Percentiles rank a stretch among this genome's conserved stretches.
Conservation (phyloP, 805 yeast genomes). For the Yarrowia porcina region DNA sequence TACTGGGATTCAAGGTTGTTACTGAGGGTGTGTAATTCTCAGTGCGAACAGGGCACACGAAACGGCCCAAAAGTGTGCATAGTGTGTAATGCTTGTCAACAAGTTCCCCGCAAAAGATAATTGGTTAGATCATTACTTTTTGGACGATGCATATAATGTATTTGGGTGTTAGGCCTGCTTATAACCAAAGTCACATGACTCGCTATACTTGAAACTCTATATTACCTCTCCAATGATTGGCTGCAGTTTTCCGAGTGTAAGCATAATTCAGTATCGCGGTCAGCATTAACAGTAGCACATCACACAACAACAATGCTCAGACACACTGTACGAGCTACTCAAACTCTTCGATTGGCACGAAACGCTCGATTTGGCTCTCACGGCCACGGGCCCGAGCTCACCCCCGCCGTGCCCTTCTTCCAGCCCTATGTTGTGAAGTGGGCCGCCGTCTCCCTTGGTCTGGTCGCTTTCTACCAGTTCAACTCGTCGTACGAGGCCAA, state of each 20-base stretch:
- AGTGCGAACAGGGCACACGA: too few species aligned
- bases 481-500: constrained; percentile 25
- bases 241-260: constrained; percentile 19
- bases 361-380: constrained; percentile 22
- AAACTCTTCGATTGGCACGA: constrained; percentile 25
- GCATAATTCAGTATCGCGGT: constrained; percentile 1
- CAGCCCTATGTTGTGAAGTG: constrained; percentile 22
- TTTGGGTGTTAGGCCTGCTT: neutral
- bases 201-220: neutral
- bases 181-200: neutral
- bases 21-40: too few species aligned
- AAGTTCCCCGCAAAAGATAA: too few species aligned
- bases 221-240: constrained; percentile 16
- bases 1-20: too few species aligned
- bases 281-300: constrained; percentile 15
- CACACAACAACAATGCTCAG: constrained; percentile 17
- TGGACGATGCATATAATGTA: too few species aligned
- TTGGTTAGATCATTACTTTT: too few species aligned
- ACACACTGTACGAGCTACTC: constrained; percentile 22
- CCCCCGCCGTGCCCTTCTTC: constrained; percentile 18
- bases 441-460: constrained; percentile 15
- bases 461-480: constrained; percentile 16
- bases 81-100: too few species aligned
- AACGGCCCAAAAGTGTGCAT: too few species aligned
- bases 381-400: constrained; percentile 25